A percentile compares a stretch with the other conserved stretches of the same genome.
These are phyloP conservation scores for Butyriboletus appendiculatus DNA, from an alignment of 1,284 basidiomycete species.

Conservation along the genomic window DNA sequence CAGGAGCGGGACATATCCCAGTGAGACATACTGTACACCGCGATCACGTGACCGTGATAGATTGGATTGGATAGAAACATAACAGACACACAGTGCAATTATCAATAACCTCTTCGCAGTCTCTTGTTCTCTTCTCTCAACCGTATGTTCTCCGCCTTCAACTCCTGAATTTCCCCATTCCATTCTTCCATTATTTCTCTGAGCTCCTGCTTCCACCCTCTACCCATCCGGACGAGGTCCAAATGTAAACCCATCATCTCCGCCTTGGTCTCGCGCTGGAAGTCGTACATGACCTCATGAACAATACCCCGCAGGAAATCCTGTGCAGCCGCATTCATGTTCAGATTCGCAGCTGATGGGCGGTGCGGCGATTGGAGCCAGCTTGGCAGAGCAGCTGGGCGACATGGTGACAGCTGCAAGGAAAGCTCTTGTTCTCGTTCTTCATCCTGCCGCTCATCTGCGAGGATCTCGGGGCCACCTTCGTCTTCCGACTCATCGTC, in stretches of 20 bases:
- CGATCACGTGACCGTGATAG: constrained; percentile 20
- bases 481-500: constrained; percentile 27
- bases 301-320: constrained; percentile 64
- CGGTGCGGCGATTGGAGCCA: constrained; percentile 49
- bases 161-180: constrained; percentile 38
- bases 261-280: constrained; percentile 61
- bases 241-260: constrained; percentile 73
- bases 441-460: constrained; percentile 4
- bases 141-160: constrained; percentile 34
- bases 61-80: no score
- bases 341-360: constrained; percentile 23
- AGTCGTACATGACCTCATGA: constrained; percentile 69
- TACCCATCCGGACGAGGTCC: constrained; percentile 67
- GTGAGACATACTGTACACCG: background rate
- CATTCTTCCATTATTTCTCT: constrained; percentile 59
- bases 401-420: constrained; percentile 63
- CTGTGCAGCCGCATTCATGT: constrained; percentile 45
- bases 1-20: background rate
- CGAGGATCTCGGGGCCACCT: constrained; percentile 14
- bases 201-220: constrained; percentile 58
- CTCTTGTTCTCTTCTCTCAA: constrained; percentile 70
- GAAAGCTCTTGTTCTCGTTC: constrained; percentile 38
- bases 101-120: constrained; percentile 42
- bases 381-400: constrained; percentile 36
- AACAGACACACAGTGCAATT: no score